Conservation (phyloP, 2,329 filamentous ascomycete genomes). For the Trichoderma sp. region DNA sequence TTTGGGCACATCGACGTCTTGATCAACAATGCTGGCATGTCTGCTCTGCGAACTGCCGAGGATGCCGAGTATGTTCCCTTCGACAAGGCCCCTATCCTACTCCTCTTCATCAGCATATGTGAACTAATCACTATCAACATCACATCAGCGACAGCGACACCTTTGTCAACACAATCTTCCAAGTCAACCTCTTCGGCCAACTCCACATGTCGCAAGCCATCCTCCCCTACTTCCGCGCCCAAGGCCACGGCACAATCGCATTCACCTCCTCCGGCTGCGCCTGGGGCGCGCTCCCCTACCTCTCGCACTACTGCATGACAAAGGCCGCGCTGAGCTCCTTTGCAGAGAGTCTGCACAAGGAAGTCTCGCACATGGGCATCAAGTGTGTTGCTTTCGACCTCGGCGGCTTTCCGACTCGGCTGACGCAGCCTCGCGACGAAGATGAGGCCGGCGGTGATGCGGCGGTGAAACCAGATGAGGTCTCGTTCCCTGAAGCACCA, state of each 20-base stretch:
- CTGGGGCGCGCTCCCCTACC: slow-evolving; percentile 39
- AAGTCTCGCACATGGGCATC: slow-evolving; percentile 36
- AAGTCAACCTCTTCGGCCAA: slow-evolving; percentile 38
- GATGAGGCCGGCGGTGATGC: slow-evolving; percentile 24
- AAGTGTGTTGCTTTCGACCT: slow-evolving; percentile 39
- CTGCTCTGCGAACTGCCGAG: slow-evolving; percentile 35
- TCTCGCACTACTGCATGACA: slow-evolving; percentile 38
- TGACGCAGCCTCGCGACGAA: slow-evolving; percentile 35
- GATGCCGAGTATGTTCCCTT: slow-evolving; percentile 37
- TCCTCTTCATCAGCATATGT: not conserved
- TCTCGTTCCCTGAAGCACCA: not conserved
- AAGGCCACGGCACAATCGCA: slow-evolving; percentile 35
- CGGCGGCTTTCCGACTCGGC: slow-evolving; percentile 38
- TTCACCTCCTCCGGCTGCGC: slow-evolving; percentile 38
- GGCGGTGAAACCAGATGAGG: not conserved
- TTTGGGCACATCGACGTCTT: slow-evolving; percentile 41
- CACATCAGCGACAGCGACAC: slow-evolving; percentile 35
- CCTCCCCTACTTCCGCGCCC: slow-evolving; percentile 36
- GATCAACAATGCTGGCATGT: slow-evolving; percentile 43
- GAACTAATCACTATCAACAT: not conserved
- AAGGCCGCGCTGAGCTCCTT: slow-evolving; percentile 38
- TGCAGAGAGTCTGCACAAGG: slow-evolving; percentile 39
- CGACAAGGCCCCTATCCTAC: not conserved
- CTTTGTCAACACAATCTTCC: slow-evolving; percentile 35
- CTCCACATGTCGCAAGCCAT: slow-evolving; percentile 37